phyloP scores from a whole-genome alignment of 495 filamentous ascomycete species.

The Hypomontagnella submonticulosa region DNA sequence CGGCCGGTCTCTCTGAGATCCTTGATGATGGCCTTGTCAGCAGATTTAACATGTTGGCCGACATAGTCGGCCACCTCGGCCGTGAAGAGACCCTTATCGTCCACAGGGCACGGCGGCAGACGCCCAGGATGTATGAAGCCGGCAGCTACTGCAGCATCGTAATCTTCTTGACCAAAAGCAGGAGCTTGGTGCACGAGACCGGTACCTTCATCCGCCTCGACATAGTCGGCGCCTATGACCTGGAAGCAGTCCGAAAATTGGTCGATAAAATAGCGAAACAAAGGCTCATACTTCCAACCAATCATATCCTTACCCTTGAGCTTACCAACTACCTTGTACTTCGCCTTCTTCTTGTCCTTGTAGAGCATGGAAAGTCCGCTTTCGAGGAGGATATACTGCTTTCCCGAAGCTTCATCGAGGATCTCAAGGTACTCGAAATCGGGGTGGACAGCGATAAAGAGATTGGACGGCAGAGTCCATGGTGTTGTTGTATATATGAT shows the following conservation, averaged over 20 bases:
- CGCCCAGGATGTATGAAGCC: constrained; percentile 83
- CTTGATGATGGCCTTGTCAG: constrained; percentile 95
- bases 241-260: constrained; percentile 94
- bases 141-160: constrained; percentile 78
- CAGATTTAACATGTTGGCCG: constrained; percentile 92
- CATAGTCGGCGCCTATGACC: constrained; percentile 88
- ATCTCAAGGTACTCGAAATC: constrained; percentile 96
- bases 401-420: constrained; percentile 79
- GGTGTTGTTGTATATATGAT: constrained; percentile 80
- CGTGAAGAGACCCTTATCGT: constrained; percentile 84
- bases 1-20: constrained; percentile 83
- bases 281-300: constrained; percentile 91
- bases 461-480: constrained; percentile 93
- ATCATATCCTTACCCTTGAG: constrained; percentile 88
- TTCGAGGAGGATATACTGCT: constrained; percentile 89
- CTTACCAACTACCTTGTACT: constrained; percentile 86
- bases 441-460: constrained; percentile 82
- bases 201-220: constrained; percentile 91
- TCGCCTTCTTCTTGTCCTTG: constrained; percentile 97
- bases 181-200: constrained; percentile 97
- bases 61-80: constrained; percentile 82
- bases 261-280: constrained; percentile 94
- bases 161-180: constrained; percentile 97
- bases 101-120: constrained; percentile 88
- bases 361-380: constrained; percentile 86